These are phyloP conservation scores for Somion occarium DNA, from an alignment of 1,284 basidiomycete genomes.

Conservation along the genomic window DNA sequence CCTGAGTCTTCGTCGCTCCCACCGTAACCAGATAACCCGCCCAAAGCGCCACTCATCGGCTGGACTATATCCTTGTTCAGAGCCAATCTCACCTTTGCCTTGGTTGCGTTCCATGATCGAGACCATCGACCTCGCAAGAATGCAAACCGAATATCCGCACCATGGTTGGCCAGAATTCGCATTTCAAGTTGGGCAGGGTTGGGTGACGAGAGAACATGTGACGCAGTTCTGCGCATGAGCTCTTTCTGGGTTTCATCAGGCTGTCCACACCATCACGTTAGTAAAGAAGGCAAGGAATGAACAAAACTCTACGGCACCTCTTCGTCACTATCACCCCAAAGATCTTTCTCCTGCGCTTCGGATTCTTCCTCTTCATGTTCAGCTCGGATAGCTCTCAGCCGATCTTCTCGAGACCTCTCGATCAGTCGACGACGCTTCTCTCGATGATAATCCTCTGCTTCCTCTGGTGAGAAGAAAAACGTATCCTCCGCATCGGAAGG, in stretches of 20 bases:
- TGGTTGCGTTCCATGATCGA: slow-evolving; percentile 51
- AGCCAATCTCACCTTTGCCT: slow-evolving; percentile 35
- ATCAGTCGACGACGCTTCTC: slow-evolving; percentile 63
- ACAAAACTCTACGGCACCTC: slow-evolving; percentile 40
- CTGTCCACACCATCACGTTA: no score
- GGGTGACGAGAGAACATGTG: slow-evolving; percentile 59
- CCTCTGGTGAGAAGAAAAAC: slow-evolving; percentile 67
- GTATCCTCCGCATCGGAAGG: slow-evolving; percentile 81
- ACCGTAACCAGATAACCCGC: slow-evolving; percentile 54
- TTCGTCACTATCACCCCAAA: slow-evolving; percentile 71
- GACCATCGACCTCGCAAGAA: slow-evolving; percentile 77
- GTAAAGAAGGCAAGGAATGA: no score
- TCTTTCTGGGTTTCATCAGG: slow-evolving; percentile 60
- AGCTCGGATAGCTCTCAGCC: slow-evolving; percentile 52
- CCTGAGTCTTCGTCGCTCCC: slow-evolving; percentile 39
- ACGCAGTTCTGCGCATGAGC: slow-evolving; percentile 74
- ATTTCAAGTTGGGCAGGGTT: slow-evolving; percentile 79
- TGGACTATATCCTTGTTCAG: slow-evolving; percentile 28
- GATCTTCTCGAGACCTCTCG: slow-evolving; percentile 55
- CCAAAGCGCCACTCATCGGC: slow-evolving; percentile 31
- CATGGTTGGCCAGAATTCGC: slow-evolving; percentile 84
- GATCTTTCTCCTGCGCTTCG: slow-evolving; percentile 37
- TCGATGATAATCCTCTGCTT: slow-evolving; percentile 59
- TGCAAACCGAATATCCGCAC: slow-evolving; percentile 63
- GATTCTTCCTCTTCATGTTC: slow-evolving; percentile 33